Percentiles rank a stretch among this genome's conserved stretches.
phyloP scores from a whole-genome alignment of 306 rosid species.

The Lathyrus aphaca region DNA sequence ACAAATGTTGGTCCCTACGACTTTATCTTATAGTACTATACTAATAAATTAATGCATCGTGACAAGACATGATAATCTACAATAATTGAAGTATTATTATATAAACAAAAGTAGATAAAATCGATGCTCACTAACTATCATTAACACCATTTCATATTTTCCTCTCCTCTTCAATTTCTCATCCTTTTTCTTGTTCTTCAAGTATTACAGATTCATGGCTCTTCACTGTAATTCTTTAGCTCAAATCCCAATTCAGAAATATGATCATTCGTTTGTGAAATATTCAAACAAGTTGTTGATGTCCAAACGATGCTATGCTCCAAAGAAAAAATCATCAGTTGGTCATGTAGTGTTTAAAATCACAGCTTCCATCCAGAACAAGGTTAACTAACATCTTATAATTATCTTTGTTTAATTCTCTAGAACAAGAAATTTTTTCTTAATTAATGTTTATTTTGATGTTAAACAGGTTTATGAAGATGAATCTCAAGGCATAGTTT shows the following conservation, averaged over 20 bases:
- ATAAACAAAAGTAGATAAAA: constrained; percentile 20
- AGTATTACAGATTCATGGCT: constrained; percentile 61
- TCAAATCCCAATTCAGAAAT: constrained; percentile 54
- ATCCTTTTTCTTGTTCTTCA: constrained; percentile 29
- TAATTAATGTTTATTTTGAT: constrained; percentile 29
- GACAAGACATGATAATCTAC: constrained; percentile 26
- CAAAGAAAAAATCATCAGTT: constrained; percentile 50
- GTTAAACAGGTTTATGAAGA: constrained; percentile 80
- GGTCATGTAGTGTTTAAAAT: constrained; percentile 45
- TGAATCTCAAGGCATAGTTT: constrained; percentile 69
- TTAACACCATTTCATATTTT: constrained; percentile 5
- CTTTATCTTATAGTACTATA: neutral
- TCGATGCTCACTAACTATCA: neutral
- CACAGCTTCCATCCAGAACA: constrained; percentile 69
- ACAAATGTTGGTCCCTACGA: constrained; percentile 4
- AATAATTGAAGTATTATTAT: constrained; percentile 5
- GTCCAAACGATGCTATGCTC: constrained; percentile 50
- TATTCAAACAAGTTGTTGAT: constrained; percentile 46
- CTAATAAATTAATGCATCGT: constrained; percentile 16
- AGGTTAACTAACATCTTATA: constrained; percentile 50
- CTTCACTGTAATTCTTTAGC: constrained; percentile 45
- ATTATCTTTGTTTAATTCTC: neutral
- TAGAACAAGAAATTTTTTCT: constrained; percentile 3
- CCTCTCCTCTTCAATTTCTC: constrained; percentile 8
- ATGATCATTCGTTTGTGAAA: constrained; percentile 49